phyloP scores from a whole-genome alignment of 176 grass and related monocot genomes.

The Paspalum notatum region DNA sequence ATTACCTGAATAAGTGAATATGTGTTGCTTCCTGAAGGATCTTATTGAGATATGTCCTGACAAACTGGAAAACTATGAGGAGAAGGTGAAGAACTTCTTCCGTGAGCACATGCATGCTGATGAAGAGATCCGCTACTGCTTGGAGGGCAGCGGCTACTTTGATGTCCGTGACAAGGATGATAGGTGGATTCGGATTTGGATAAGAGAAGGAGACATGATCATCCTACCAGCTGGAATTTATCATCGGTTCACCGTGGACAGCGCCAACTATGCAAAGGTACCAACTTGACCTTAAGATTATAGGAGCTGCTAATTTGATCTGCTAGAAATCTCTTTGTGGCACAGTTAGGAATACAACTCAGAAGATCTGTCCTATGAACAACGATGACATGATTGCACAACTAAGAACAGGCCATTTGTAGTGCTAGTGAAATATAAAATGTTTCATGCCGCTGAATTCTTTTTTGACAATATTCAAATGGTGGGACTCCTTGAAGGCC shows the following conservation, averaged over 20 bases:
- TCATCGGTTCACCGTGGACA: slow-evolving; percentile 78
- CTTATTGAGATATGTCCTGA: slow-evolving; percentile 75
- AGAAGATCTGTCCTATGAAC: not conserved
- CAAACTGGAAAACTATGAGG: slow-evolving; percentile 90
- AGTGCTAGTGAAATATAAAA: not conserved
- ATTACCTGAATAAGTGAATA: slow-evolving; percentile 14
- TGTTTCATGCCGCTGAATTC: no score
- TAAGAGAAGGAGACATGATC: slow-evolving; percentile 90
- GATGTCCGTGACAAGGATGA: slow-evolving; percentile 83
- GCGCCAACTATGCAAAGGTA: slow-evolving; percentile 75
- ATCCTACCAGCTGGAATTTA: slow-evolving; percentile 87
- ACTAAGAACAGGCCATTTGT: not conserved
- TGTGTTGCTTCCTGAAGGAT: slow-evolving; percentile 55
- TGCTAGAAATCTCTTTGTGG: not conserved
- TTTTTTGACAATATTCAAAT: not conserved
- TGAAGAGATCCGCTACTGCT: slow-evolving; percentile 94
- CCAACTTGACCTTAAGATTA: not conserved
- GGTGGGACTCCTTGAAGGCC: not conserved
- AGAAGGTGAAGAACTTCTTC: slow-evolving; percentile 90
- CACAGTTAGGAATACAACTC: not conserved
- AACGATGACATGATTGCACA: not conserved
- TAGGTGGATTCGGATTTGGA: slow-evolving; percentile 82
- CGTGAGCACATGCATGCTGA: slow-evolving; percentile 82
- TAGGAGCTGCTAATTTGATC: not conserved
- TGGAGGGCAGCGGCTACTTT: slow-evolving; percentile 88